Evolutionary conservation across 2,329 filamentous ascomycete species (phyloP).

Genomic region (Alternaria triticina): DNA sequence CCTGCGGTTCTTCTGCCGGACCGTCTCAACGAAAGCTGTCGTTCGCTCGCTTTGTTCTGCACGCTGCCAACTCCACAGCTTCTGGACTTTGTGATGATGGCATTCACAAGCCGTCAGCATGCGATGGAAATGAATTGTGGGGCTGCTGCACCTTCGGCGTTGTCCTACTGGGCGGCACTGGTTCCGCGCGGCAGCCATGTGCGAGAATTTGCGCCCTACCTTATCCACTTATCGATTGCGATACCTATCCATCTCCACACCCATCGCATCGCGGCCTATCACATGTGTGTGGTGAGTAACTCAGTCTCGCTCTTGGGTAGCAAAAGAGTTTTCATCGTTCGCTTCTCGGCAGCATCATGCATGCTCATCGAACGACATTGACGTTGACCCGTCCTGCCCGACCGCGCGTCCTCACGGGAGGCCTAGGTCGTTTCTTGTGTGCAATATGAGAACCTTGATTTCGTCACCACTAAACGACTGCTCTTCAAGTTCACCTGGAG

Average conservation of each 20-base stretch:
- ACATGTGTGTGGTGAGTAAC: constrained; percentile 9
- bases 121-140: constrained; percentile 45
- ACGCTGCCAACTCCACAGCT: constrained; percentile 24
- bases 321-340: constrained; percentile 30
- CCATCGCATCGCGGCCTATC: constrained; percentile 23
- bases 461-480: constrained; percentile 7
- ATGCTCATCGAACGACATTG: constrained; percentile 10
- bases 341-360: constrained; percentile 15
- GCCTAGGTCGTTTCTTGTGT: neutral
- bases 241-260: constrained; percentile 39
- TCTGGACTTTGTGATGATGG: constrained; percentile 28
- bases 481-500: neutral
- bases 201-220: constrained; percentile 30
- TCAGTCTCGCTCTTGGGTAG: constrained; percentile 13
- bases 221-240: constrained; percentile 47
- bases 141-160: constrained; percentile 20
- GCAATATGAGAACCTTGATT: constrained; percentile 18
- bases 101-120: constrained; percentile 31
- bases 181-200: constrained; percentile 32
- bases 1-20: constrained; percentile 11
- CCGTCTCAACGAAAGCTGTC: constrained; percentile 20
- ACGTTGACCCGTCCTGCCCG: constrained; percentile 4
- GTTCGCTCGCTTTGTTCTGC: constrained; percentile 19
- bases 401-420: constrained; percentile 23
- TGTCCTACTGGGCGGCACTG: constrained; percentile 25